These are phyloP conservation scores for Dentipellis fragilis DNA, from an alignment of 768 basidiomycete species.

Conservation along the genomic window DNA sequence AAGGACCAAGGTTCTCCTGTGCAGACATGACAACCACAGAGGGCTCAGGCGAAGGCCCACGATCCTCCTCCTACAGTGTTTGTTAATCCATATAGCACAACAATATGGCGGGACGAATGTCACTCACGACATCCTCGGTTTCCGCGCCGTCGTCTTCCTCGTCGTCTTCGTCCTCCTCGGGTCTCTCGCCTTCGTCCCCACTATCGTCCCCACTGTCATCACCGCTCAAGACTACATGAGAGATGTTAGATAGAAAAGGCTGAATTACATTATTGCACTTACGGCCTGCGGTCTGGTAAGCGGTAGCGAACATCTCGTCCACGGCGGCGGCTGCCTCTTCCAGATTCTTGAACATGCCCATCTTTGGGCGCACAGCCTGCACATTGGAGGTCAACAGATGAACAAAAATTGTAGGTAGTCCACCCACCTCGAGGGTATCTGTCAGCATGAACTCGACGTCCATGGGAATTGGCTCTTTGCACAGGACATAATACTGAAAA, in stretches of 20 bases:
- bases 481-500: conserved; percentile 70
- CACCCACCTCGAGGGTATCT: conserved; percentile 80
- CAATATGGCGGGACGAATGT: not conserved
- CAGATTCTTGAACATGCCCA: conserved; percentile 57
- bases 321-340: conserved; percentile 84
- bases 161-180: conserved; percentile 48
- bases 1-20: conserved; percentile 70
- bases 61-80: conserved; percentile 43
- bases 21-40: conserved; percentile 59
- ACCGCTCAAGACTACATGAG: conserved; percentile 20
- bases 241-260: conserved; percentile 6
- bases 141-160: conserved; percentile 39
- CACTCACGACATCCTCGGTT: conserved; percentile 45
- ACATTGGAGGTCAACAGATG: conserved; percentile 2
- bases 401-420: not conserved
- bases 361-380: conserved; percentile 81
- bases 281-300: conserved; percentile 53
- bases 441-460: conserved; percentile 96
- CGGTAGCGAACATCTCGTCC: conserved; percentile 76
- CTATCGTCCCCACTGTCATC: conserved; percentile 53
- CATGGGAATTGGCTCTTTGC: conserved; percentile 88
- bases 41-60: conserved; percentile 72
- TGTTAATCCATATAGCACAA: not conserved
- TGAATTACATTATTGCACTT: conserved; percentile 15
- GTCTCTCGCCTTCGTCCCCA: conserved; percentile 35